These are phyloP conservation scores for Fusarium odoratissimum DNA, from an alignment of 2,329 filamentous ascomycete genomes.

Conservation along the genomic window DNA sequence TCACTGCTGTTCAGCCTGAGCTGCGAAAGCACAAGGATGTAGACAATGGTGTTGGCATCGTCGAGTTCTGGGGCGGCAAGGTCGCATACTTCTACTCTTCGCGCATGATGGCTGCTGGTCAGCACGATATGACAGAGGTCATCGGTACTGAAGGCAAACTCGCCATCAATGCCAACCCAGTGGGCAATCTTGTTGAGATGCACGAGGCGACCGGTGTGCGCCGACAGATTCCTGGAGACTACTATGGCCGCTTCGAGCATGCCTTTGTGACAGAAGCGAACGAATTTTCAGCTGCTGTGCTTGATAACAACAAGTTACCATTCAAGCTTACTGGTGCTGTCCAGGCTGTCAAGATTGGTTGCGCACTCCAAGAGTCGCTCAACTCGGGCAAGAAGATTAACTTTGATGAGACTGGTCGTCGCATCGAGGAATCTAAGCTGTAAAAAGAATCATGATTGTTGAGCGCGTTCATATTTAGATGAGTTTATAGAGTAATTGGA, in stretches of 20 bases:
- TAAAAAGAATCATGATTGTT: neutral
- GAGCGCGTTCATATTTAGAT: neutral
- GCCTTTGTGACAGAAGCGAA: slow-evolving; percentile 73
- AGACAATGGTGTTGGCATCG: slow-evolving; percentile 60
- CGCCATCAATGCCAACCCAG: slow-evolving; percentile 69
- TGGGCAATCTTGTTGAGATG: slow-evolving; percentile 65
- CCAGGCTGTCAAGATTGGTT: slow-evolving; percentile 70
- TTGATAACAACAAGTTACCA: slow-evolving; percentile 67
- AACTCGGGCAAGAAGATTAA: slow-evolving; percentile 66
- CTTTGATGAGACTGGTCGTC: slow-evolving; percentile 63
- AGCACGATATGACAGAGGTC: slow-evolving; percentile 75
- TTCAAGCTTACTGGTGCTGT: slow-evolving; percentile 69
- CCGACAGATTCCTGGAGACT: slow-evolving; percentile 70
- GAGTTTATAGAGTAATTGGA: slow-evolving; percentile 13
- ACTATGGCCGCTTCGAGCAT: slow-evolving; percentile 72
- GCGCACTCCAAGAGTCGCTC: slow-evolving; percentile 68
- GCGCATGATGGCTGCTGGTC: slow-evolving; percentile 77
- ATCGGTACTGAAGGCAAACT: slow-evolving; percentile 75
- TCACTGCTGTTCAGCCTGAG: slow-evolving; percentile 49
- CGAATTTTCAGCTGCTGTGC: slow-evolving; percentile 70
- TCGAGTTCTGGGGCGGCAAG: slow-evolving; percentile 73
- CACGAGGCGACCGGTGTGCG: slow-evolving; percentile 62
- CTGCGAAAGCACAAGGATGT: slow-evolving; percentile 49
- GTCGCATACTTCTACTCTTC: slow-evolving; percentile 74
- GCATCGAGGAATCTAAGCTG: slow-evolving; percentile 39